Conservation (phyloP, 1,284 basidiomycete species). For the Ganoderma leucocontextum region DNA sequence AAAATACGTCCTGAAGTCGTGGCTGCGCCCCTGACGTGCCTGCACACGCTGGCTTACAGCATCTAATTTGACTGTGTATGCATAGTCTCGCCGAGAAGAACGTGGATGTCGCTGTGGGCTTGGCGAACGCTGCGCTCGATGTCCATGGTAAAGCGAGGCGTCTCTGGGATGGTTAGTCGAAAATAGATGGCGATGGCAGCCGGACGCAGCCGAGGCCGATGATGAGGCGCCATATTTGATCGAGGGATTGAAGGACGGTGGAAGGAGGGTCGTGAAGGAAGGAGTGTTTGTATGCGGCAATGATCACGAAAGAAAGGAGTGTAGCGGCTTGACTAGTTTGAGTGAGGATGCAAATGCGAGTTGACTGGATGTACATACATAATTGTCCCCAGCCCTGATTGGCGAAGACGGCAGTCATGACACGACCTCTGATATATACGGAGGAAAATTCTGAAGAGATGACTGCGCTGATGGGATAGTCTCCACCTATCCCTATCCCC, state of each 20-base stretch:
- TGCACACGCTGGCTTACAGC: constrained; percentile 63
- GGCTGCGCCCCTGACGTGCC: constrained; percentile 67
- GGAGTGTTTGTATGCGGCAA: constrained; percentile 71
- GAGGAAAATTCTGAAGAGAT: constrained; percentile 83
- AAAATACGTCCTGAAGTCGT: constrained; percentile 73
- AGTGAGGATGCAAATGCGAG: constrained; percentile 2
- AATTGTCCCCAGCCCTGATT: constrained; percentile 78
- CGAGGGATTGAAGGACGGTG: constrained; percentile 54
- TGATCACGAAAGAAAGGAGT: constrained; percentile 73
- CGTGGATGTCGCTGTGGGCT: constrained; percentile 72
- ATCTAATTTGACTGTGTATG: constrained; percentile 62
- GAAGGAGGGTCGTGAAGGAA: constrained; percentile 58
- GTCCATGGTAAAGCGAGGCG: constrained; percentile 90
- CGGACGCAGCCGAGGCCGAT: constrained; percentile 76
- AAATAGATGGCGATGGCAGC: constrained; percentile 76
- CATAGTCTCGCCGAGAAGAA: constrained; percentile 64
- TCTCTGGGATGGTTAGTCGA: constrained; percentile 82
- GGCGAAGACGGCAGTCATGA: constrained; percentile 79
- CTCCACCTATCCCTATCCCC: constrained; percentile 79
- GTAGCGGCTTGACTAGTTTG: constrained; percentile 58
- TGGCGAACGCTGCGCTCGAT: constrained; percentile 85
- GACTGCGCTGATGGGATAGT: constrained; percentile 72
- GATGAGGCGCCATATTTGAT: constrained; percentile 74
- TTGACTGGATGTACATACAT: constrained; percentile 47
- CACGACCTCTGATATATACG: constrained; percentile 72